Evolutionary conservation across 257 asterid species (phyloP), one percentile per base, ranked within the genome.

Genomic region (Lavandula angustifolia): DNA sequence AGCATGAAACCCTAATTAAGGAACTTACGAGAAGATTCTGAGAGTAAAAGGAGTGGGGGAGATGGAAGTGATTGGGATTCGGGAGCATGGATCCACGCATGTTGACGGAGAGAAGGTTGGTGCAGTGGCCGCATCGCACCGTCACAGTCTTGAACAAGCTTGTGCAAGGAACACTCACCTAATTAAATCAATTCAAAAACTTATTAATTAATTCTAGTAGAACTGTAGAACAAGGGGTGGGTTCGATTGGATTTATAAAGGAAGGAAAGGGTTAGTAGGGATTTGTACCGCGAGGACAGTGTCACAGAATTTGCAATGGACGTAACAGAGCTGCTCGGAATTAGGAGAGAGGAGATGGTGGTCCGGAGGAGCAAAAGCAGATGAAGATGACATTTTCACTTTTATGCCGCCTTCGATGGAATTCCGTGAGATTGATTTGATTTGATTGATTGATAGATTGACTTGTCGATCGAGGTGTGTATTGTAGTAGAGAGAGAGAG

Each of bases 311-410:
- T 81, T 77, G 91, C 99, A 92, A 76, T 84, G 96, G 92, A 87
- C 97, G 84, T 92, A 92, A 82, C 96, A 92, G 81, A 92, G 99
- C 81, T 92, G 95, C 76, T 90, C 99, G 52, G 97, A 76, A 64
- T 80, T 60, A 63, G 81, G 66, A 72, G 51, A 83, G 73, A 73
- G 86, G 68, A 5, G 72, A 13, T 83, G 92, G 96, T 85, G 91
- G 88, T 89, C 95, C 85, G 97, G 90, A 59, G 87, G 90, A 59
- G 87, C 74, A 73, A 85, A 82, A 72, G 91, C 76, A 81, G 95
- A 83, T 70, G 98, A 92, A 89, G 98, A 87, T 14, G 98, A 92
- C 97, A 89, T 87, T 67, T 76, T 72, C 13, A 2, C 22, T 38
- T 54, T 48, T 6, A 13, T 32, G 54, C 7, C 3, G 1, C 4